Conservation (phyloP, 257 asterid genomes). For the Capsicum rhomboideum region DNA sequence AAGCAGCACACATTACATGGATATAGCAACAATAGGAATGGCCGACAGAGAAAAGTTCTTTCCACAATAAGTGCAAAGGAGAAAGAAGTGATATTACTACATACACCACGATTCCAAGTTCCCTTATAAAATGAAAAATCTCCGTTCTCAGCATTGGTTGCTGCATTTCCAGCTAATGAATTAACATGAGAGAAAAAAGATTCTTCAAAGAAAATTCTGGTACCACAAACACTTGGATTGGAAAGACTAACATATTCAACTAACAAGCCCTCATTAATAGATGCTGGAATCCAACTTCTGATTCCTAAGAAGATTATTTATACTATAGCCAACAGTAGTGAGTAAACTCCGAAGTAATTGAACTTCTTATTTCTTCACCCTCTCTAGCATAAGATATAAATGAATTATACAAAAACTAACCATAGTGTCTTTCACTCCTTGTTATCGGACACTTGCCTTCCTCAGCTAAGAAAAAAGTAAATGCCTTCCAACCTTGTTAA, state of each 20-base stretch:
- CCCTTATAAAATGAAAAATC: neutral
- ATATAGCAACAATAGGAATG: neutral
- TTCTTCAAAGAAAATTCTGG: neutral
- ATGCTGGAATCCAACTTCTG: neutral
- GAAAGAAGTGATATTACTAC: neutral
- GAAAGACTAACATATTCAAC: neutral
- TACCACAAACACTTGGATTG: neutral
- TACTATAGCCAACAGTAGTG: neutral
- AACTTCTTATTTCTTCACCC: neutral
- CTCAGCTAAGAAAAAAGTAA: no score
- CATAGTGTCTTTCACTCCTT: neutral
- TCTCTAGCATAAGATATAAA: neutral
- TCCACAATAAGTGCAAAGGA: neutral
- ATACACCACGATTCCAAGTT: neutral
- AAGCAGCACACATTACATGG: neutral
- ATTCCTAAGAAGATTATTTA: neutral
- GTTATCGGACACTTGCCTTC: no score
- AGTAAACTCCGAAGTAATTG: neutral
- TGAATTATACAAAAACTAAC: neutral
- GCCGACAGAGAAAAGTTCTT: neutral
- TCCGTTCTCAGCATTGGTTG: neutral
- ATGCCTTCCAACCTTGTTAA: no score
- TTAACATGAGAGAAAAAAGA: no score
- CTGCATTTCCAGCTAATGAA: neutral
- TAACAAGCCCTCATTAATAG: neutral